Evolutionary conservation across 805 yeast genomes (phyloP).

Genomic region (Wickerhamomyces tratensis): DNA sequence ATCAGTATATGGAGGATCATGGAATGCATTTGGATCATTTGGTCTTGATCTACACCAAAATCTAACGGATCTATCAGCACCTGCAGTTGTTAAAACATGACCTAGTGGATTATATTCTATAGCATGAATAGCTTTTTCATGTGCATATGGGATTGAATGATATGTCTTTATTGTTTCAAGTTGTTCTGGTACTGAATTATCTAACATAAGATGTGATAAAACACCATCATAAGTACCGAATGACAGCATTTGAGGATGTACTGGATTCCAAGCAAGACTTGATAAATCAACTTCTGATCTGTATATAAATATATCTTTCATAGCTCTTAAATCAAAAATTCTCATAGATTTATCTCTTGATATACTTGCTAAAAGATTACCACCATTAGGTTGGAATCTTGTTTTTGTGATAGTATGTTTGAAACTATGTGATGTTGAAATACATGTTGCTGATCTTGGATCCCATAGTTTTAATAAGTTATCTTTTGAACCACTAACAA

Average conservation of each 20-base stretch:
- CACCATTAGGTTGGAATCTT: conserved; percentile 69
- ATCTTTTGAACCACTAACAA: conserved; percentile 93
- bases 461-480: conserved; percentile 93
- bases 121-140: conserved; percentile 86
- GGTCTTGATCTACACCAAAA: conserved; percentile 95
- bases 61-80: conserved; percentile 85
- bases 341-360: conserved; percentile 85
- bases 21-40: conserved; percentile 72
- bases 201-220: conserved; percentile 65
- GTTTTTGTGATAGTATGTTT: conserved; percentile 90
- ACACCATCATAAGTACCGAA: conserved; percentile 90
- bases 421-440: conserved; percentile 81
- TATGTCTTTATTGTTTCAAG: conserved; percentile 31
- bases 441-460: conserved; percentile 69
- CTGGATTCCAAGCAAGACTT: conserved; percentile 88
- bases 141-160: conserved; percentile 81
- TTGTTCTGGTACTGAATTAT: conserved; percentile 26
- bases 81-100: conserved; percentile 83
- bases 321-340: conserved; percentile 77
- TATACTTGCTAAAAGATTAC: conserved; percentile 75
- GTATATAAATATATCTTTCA: conserved; percentile 66
- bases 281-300: conserved; percentile 82
- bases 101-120: conserved; percentile 93
- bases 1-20: conserved; percentile 72
- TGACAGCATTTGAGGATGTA: conserved; percentile 68